Evolutionary conservation across 2,329 filamentous ascomycete species (phyloP), one percentile per base, ranked within the genome.

Genomic region (Pseudonectria buxi): DNA sequence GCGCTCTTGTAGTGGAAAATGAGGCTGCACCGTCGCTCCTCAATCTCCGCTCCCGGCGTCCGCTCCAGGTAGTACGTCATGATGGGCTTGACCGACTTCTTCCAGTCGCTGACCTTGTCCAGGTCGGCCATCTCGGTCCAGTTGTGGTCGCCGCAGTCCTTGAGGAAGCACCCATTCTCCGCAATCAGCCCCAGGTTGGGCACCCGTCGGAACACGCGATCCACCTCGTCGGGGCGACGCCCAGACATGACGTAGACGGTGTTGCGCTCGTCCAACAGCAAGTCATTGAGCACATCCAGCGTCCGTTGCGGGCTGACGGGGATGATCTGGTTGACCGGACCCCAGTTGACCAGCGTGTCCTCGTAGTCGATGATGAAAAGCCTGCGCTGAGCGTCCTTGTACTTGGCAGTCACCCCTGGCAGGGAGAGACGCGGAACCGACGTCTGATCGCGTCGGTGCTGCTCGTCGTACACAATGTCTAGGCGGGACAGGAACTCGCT

Each of bases 351-450:
- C 7, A 96, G 68, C 0, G 90, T 96, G 29, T 88, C 90, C 59
- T 96, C 90, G 54, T 95, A 94, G 55, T 96, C 90, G 29, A 96
- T 71, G 45, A 96, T 81, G 60, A 96, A 92, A 3, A 96, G 70
- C 12, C 89, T 80, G 14, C 77, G 75, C 28, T 76, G 60, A 1
- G 84, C 76, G 7, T 67, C 58, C 40, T 72, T 67, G 59, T 95
- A 96, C 41, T 77, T 71, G 31, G 76, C 65, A 3, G 71, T 64
- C 2, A 95, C 67, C 1, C 69, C 64, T 28, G 68, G 74, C 14
- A 89, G 64, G 3, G 85, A 89, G 3, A 96, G 70, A 2, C 92
- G 83, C 14, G 92, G 90, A 9, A 95, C 86, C 0, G 86, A 84
- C 28, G 84, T 86, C 37, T 86, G 87, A 49, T 94, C 86, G 32